Conservation (phyloP, 495 filamentous ascomycete species). For the Aspergillus campestris region DNA sequence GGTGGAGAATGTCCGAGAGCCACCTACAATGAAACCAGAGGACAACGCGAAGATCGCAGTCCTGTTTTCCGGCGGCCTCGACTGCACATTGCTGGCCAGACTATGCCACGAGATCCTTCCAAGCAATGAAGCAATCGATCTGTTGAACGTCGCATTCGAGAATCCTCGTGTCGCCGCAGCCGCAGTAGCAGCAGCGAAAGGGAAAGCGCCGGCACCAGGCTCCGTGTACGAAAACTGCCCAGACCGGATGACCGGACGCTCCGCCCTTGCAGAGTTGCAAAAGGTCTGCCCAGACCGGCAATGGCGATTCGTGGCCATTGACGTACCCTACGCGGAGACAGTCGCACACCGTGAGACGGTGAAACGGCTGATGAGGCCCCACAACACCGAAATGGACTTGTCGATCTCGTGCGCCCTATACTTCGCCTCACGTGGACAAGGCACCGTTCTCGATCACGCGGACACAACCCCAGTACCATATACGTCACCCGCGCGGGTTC, state of each 20-base stretch:
- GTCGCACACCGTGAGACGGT: constrained; percentile 59
- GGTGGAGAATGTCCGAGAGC: constrained; percentile 58
- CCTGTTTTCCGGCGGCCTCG: constrained; percentile 89
- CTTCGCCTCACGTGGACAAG: constrained; percentile 79
- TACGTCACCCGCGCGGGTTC: constrained; percentile 65
- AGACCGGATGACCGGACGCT: constrained; percentile 77
- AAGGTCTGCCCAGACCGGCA: constrained; percentile 58
- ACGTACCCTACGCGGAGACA: constrained; percentile 74
- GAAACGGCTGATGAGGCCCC: constrained; percentile 73
- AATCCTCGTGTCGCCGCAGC: constrained; percentile 66
- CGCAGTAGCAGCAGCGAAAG: constrained; percentile 15
- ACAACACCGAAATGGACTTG: constrained; percentile 97
- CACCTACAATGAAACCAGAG: constrained; percentile 24
- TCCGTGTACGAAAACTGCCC: constrained; percentile 74
- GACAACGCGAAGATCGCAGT: constrained; percentile 56
- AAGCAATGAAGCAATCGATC: constrained; percentile 58
- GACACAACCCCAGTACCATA: constrained; percentile 31
- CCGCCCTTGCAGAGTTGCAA: constrained; percentile 64
- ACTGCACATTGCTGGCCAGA: constrained; percentile 83
- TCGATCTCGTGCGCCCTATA: constrained; percentile 93
- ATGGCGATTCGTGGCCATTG: constrained; percentile 77
- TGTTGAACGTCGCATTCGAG: constrained; percentile 95
- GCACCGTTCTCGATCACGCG: constrained; percentile 21
- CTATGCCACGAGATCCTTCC: constrained; percentile 75
- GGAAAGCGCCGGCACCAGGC: constrained; percentile 15